Evolutionary conservation across 2,329 filamentous ascomycete species (phyloP), one percentile per base, ranked within the genome.

Genomic region (Lecanoromycetidae sp.): DNA sequence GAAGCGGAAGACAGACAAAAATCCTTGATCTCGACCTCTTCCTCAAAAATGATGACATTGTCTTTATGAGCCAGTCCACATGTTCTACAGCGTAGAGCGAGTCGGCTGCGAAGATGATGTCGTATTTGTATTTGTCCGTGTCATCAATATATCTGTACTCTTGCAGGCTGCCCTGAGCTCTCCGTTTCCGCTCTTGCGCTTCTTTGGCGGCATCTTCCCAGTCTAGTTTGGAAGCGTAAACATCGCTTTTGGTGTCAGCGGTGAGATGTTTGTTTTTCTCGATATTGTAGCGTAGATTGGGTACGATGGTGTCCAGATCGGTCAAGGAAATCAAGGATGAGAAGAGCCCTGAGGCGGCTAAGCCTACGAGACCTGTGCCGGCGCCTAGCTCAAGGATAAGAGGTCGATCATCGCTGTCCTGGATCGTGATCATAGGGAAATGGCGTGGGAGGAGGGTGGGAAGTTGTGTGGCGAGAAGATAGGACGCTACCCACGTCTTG

Each of bases 401-500:
- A 3, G 27, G 30, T 3, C 26, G 40, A 1, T 6, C 32, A 7
- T 20, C 27, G 23, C 4, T 22, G 38, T n/a, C n/a, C 12, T 8
- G 22, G 17, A 22, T 23, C 10, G 35, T 37, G 30, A 30, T 32
- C 36, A 19, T 20, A 61, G 63, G 6, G 59, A 64, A 32, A 79
- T 66, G 10, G 59, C 59, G 17, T 69, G 68, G 34, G 10, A 50
- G 47, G 7, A 73, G 59, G 3, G 50, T 52, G 39, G 59, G 58
- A 22, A 96, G 74, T 20, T 84, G 78, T 55, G 77, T 82, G 0
- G 90, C 83, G 4, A 96, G 77, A 2, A 93, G 74, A 59, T 87
- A 93, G 0, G 87, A 90, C 0, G 87, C 90, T 0, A 84, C 86
- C 91, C 91, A 96, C 0, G 91, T 98, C 64, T 98, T 96, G 62